phyloP scores from a whole-genome alignment of 306 rosid species.

The Acacia crassicarpa region DNA sequence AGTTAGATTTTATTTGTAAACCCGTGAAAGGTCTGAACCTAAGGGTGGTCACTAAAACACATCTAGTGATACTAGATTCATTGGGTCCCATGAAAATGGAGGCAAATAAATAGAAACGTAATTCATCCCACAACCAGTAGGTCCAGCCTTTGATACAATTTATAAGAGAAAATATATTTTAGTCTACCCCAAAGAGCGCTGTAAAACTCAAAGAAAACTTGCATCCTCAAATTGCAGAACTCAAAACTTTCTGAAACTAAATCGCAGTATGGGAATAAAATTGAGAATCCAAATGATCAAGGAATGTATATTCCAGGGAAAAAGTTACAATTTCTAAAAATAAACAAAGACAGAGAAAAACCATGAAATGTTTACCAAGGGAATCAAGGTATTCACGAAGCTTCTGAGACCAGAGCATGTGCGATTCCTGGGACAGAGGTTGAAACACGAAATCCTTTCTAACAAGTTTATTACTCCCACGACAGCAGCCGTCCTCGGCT shows the following conservation, averaged over 20 bases:
- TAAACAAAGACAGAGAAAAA: background rate
- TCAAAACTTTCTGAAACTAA: background rate
- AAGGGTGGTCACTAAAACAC: background rate
- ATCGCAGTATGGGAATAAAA: background rate
- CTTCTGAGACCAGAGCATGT: conserved; percentile 60
- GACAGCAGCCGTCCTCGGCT: conserved; percentile 37
- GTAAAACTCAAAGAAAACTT: background rate
- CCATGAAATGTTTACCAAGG: conserved; percentile 44
- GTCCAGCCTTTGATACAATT: background rate
- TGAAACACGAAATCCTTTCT: conserved; percentile 60
- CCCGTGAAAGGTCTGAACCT: background rate
- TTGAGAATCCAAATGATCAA: background rate
- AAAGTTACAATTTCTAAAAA: background rate
- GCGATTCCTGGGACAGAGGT: conserved; percentile 53
- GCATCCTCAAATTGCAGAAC: background rate
- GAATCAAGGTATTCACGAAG: conserved; percentile 63
- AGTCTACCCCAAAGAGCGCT: background rate
- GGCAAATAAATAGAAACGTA: background rate
- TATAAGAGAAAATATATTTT: background rate
- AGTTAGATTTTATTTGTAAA: background rate
- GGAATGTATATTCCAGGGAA: background rate
- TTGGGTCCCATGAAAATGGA: background rate
- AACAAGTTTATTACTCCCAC: conserved; percentile 31
- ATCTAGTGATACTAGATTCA: background rate
- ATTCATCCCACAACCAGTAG: background rate